Base-by-base conservation (phyloP, 2,329 filamentous ascomycete genomes). In the Endoconidiophora polonica region DNA sequence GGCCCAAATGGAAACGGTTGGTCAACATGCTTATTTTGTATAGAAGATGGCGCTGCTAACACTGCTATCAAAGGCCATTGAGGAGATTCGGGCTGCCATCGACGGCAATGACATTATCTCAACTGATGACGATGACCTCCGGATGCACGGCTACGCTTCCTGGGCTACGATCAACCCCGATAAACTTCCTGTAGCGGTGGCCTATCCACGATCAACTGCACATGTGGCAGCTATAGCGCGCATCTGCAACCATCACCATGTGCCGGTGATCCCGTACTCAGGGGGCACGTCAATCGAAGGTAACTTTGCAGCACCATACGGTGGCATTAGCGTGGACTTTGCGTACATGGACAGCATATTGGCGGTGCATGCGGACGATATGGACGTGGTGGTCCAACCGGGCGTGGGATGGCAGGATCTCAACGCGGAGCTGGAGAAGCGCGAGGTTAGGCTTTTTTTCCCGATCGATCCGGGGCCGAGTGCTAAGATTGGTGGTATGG, bases 311-410 rank as follows among this genome's bases (percentile, higher is more conserved):
- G 85, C 87, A 12, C 86, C 86, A 0, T 83, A 81, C 59, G 87
- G 87, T 10, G 88, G 88, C 10, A 76, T 95, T 60, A 90, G 84
- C 56, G 83, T 95, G 46, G 88, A 95, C 60, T 95, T 95, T 62
- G 76, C 78, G 1, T 77, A 77, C 59, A 95, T 95, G 88, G 82
- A 94, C 61, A 70, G 79, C 58, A 82, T 94, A 23, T 57, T 95
- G 26, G 71, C 79, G 49, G 71, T 94, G 51, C 83, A 94, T 62
- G 80, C 83, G 57, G 81, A 85, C 3, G 88, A 94, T 61, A 86
- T 94, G 83, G 88, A 95, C 58, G 73, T 94, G 46, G 84, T 94
- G 3, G 86, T 95, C 2, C 88, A 95, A 62, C 88, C 88, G 2
- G 84, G 83, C 5, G 81, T 95, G 7, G 81, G 83, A n/a, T 95